These are phyloP conservation scores for Neopestalotiopsis rosae DNA, from an alignment of 2,329 filamentous ascomycete species.

Conservation along the genomic window DNA sequence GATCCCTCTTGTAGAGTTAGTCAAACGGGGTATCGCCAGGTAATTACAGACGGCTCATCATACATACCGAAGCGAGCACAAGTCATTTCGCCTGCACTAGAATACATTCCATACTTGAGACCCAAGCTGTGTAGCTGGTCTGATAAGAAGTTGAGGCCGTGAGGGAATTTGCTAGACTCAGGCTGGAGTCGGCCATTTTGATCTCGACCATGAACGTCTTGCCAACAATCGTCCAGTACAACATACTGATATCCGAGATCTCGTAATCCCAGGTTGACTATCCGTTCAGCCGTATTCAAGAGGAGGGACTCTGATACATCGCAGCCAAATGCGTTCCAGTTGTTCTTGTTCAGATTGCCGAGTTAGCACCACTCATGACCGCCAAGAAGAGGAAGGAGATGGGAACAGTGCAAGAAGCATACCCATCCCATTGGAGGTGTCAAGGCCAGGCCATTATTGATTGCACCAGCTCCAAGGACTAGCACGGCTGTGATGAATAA, in stretches of 20 bases:
- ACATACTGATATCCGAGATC: conserved; percentile 26
- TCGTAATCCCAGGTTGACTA: conserved; percentile 22
- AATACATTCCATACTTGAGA: conserved; percentile 46
- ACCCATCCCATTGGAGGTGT: conserved; percentile 30
- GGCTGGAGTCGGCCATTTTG: conserved; percentile 10
- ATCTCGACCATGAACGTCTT: conserved; percentile 11
- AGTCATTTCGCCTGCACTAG: conserved; percentile 49
- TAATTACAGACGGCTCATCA: neutral
- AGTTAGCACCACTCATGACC: neutral
- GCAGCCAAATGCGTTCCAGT: conserved; percentile 31
- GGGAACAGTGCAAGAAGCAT: neutral
- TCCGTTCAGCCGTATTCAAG: conserved; percentile 10
- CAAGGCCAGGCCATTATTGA: conserved; percentile 25
- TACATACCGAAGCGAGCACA: conserved; percentile 52
- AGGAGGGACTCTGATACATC: conserved; percentile 26
- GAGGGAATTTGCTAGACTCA: conserved; percentile 38
- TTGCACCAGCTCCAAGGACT: conserved; percentile 20
- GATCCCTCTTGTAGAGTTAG: conserved; percentile 41
- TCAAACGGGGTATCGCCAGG: neutral
- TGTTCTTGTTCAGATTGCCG: conserved; percentile 14
- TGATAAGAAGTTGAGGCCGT: conserved; percentile 40
- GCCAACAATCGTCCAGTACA: conserved; percentile 27
- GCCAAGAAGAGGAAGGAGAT: neutral
- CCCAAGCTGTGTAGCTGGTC: conserved; percentile 41
- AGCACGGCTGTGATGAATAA: conserved; percentile 19